Conservation (phyloP, 306 rosid species). For the Hippophae gyantsensis region DNA sequence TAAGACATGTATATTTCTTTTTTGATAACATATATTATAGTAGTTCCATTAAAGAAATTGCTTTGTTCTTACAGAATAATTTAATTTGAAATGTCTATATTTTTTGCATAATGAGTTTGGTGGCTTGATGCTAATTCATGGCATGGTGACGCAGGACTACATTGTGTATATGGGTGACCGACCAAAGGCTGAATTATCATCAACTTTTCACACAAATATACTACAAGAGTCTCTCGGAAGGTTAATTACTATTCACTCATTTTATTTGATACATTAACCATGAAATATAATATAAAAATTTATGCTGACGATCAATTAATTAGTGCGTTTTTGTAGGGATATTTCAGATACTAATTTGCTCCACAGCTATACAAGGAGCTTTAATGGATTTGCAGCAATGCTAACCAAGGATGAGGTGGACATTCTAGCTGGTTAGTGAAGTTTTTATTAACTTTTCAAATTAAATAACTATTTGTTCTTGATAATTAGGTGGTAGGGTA, state of each 20-base stretch:
- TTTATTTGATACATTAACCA: not conserved
- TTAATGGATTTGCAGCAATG: slow-evolving; percentile 25
- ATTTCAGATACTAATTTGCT: not conserved
- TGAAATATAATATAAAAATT: too few species aligned
- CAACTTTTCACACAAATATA: slow-evolving; percentile 21
- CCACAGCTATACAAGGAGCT: slow-evolving; percentile 15
- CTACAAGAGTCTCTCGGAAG: slow-evolving; percentile 30
- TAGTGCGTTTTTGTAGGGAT: too few species aligned
- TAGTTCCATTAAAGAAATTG: too few species aligned
- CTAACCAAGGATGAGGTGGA: slow-evolving; percentile 19
- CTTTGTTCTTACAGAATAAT: too few species aligned
- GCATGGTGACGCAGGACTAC: slow-evolving; percentile 24
- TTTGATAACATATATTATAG: too few species aligned
- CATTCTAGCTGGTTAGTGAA: slow-evolving; percentile 15
- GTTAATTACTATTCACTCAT: not conserved
- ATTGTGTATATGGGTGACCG: slow-evolving; percentile 35
- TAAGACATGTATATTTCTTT: too few species aligned
- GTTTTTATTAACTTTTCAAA: not conserved
- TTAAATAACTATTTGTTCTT: too few species aligned
- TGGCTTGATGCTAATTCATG: too few species aligned
- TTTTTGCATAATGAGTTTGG: too few species aligned
- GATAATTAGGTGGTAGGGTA: too few species aligned
- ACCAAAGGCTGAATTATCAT: slow-evolving; percentile 8
- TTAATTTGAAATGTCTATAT: too few species aligned
- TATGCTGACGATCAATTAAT: too few species aligned